Percentiles rank a stretch among this genome's conserved stretches.
These are phyloP conservation scores for Populus simonii DNA, from an alignment of 345 rosid species.

Conservation along the genomic window DNA sequence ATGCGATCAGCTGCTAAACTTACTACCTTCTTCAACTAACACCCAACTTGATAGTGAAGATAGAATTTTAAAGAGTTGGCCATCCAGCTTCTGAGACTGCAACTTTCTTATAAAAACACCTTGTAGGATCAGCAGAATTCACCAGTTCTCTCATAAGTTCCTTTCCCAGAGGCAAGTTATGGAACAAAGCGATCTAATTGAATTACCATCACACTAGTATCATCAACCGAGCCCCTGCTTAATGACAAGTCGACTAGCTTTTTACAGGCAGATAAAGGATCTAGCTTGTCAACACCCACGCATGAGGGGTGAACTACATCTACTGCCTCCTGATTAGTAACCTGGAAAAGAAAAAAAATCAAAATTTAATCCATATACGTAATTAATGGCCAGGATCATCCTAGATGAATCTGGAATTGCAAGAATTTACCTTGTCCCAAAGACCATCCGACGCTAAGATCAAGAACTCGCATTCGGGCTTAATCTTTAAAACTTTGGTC, in stretches of 20 bases:
- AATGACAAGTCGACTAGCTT: slow-evolving; percentile 60
- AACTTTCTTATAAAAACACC: slow-evolving; percentile 4
- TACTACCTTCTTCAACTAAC: not conserved
- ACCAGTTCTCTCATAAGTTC: not conserved
- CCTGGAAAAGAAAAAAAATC: slow-evolving; percentile 30
- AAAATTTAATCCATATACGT: not conserved
- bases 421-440: slow-evolving; percentile 71
- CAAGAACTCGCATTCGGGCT: slow-evolving; percentile 66
- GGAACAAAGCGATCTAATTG: slow-evolving; percentile 36
- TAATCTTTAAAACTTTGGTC: slow-evolving; percentile 42
- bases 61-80: not conserved
- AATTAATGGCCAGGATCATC: not conserved
- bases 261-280: slow-evolving; percentile 52
- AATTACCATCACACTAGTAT: slow-evolving; percentile 65
- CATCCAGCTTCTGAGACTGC: slow-evolving; percentile 4
- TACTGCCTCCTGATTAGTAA: slow-evolving; percentile 83
- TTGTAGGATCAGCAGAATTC: slow-evolving; percentile 17
- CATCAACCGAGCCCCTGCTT: slow-evolving; percentile 67
- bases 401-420: not conserved
- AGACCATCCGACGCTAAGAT: slow-evolving; percentile 86
- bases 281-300: slow-evolving; percentile 39
- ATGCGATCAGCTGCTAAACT: not conserved
- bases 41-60: not conserved
- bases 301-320: slow-evolving; percentile 54
- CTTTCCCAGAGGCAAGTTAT: not conserved